Conservation (phyloP, 805 yeast genomes). For the Wickerhamiella spandovensis region DNA sequence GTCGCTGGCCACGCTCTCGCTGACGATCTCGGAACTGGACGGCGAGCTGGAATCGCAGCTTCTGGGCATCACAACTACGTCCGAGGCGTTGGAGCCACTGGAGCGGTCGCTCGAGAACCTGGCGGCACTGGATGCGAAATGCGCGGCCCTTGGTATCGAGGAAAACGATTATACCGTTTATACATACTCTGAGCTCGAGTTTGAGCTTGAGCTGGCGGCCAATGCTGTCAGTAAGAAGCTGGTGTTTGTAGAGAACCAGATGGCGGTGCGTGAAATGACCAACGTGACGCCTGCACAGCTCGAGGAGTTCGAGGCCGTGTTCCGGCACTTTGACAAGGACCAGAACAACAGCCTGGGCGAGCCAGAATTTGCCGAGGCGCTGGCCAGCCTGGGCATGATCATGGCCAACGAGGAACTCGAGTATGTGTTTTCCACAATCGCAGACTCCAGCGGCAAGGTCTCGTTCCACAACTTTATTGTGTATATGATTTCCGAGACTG, state of each 20-base stretch:
- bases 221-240: conserved; percentile 29
- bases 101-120: conserved; percentile 21
- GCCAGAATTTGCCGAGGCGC: conserved; percentile 32
- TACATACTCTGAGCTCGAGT: conserved; percentile 28
- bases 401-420: conserved; percentile 26
- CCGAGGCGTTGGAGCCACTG: conserved; percentile 27
- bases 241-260: conserved; percentile 31
- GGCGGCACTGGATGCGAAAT: conserved; percentile 17
- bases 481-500: conserved; percentile 28
- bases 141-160: conserved; percentile 26
- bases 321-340: conserved; percentile 27
- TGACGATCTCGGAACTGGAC: conserved; percentile 20
- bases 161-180: conserved; percentile 28
- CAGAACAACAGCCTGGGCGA: conserved; percentile 20
- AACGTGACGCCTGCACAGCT: conserved; percentile 27
- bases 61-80: conserved; percentile 23
- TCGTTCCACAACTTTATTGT: conserved; percentile 24
- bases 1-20: conserved; percentile 19
- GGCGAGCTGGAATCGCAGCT: conserved; percentile 30
- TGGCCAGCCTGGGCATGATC: conserved; percentile 31
- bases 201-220: conserved; percentile 27
- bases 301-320: conserved; percentile 33
- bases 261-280: conserved; percentile 25
- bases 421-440: conserved; percentile 26
- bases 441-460: conserved; percentile 18